phyloP scores from a whole-genome alignment of 2,329 filamentous ascomycete species.

The Colletotrichum truncatum region DNA sequence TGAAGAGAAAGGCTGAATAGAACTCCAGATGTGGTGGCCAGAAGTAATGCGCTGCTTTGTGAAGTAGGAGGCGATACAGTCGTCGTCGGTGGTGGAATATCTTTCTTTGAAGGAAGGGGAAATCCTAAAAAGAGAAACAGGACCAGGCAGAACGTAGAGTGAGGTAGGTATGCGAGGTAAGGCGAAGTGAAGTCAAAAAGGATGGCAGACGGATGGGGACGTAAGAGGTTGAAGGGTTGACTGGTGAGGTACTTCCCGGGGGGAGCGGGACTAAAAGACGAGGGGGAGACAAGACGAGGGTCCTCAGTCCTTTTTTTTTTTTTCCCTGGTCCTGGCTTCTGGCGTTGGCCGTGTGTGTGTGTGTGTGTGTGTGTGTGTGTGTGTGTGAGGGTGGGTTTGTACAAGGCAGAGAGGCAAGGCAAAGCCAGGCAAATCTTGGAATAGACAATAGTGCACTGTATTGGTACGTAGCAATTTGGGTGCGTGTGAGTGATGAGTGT shows the following conservation, averaged over 20 bases:
- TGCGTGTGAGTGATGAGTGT: not conserved
- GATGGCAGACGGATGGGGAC: not conserved
- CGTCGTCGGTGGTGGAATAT: not conserved
- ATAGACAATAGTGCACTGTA: constrained; percentile 19
- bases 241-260: constrained; percentile 25
- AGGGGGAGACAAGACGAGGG: constrained; percentile 24
- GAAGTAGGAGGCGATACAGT: not conserved
- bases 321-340: not conserved
- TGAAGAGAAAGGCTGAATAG: not conserved
- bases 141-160: not conserved
- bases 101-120: not conserved
- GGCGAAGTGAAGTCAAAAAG: constrained; percentile 23
- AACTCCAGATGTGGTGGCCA: not conserved
- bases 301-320: constrained; percentile 18
- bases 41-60: not conserved
- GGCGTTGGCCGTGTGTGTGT: not conserved
- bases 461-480: not conserved
- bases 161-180: constrained; percentile 5
- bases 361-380: too few species aligned
- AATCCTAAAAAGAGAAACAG: not conserved
- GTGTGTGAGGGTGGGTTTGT: not conserved
- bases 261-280: constrained; percentile 20
- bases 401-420: constrained; percentile 12
- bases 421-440: constrained; percentile 10
- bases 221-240: constrained; percentile 6